These are phyloP conservation scores for Pseudocercospora fijiensis DNA, from an alignment of 2,329 filamentous ascomycete species.

Conservation along the genomic window DNA sequence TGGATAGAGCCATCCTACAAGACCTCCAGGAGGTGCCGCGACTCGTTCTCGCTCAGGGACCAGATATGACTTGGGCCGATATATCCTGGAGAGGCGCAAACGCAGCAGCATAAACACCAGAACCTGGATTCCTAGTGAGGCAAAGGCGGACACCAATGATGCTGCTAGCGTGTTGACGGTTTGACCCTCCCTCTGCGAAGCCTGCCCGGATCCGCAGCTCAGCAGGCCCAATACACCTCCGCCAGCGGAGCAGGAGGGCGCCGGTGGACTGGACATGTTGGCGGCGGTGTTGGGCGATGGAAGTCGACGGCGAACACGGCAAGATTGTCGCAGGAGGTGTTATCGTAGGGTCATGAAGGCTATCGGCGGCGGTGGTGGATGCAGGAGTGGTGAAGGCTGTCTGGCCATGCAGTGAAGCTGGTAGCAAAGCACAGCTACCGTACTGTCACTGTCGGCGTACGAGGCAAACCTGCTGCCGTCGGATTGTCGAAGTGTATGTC, in stretches of 20 bases:
- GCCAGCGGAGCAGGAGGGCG: not conserved
- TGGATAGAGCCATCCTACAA: slow-evolving; percentile 55
- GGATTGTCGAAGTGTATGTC: not conserved
- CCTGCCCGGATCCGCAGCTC: slow-evolving; percentile 18
- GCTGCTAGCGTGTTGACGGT: slow-evolving; percentile 40
- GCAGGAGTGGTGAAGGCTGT: not conserved
- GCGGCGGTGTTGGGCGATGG: not conserved
- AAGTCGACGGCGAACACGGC: not conserved
- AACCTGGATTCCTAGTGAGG: slow-evolving; percentile 50
- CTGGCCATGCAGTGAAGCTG: not conserved
- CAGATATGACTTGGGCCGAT: slow-evolving; percentile 84
- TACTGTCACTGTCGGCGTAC: not conserved
- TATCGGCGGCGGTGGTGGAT: not conserved
- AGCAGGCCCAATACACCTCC: slow-evolving; percentile 12
- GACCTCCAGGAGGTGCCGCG: slow-evolving; percentile 64
- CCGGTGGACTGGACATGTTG: not conserved
- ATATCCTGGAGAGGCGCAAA: slow-evolving; percentile 77
- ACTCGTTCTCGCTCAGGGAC: slow-evolving; percentile 83
- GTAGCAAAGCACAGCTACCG: not conserved
- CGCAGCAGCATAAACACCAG: slow-evolving; percentile 73
- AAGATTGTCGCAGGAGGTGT: not conserved
- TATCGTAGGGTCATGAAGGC: not conserved
- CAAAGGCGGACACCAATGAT: slow-evolving; percentile 39
- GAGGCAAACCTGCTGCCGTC: not conserved
- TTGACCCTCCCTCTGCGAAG: slow-evolving; percentile 30